Percentiles rank a stretch among this genome's conserved stretches.
These are phyloP conservation scores for Silene vulgaris DNA, from an alignment of 179 eudicot species.

Conservation along the genomic window DNA sequence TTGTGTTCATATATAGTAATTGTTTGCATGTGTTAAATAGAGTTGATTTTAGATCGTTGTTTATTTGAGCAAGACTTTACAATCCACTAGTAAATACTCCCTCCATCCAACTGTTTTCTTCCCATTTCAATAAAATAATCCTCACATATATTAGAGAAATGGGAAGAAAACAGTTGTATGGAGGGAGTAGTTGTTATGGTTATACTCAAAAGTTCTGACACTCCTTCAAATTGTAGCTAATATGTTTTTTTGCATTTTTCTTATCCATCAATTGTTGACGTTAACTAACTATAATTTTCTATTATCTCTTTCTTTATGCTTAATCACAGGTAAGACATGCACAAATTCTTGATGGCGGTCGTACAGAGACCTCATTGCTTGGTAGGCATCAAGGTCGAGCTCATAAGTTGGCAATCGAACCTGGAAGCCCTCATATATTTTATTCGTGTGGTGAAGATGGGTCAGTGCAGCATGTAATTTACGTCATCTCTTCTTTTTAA, in stretches of 20 bases:
- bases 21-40: not conserved
- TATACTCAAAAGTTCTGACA: not conserved
- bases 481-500: slow-evolving; percentile 9
- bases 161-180: too few relatives aligned
- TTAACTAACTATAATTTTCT: not conserved
- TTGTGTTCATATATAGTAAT: not conserved
- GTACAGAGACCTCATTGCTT: slow-evolving; percentile 58
- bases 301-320: not conserved
- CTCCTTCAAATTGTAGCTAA: not conserved
- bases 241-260: not conserved
- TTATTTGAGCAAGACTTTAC: not conserved
- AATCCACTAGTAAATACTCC: not conserved
- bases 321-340: slow-evolving; percentile 70
- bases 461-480: slow-evolving; percentile 68
- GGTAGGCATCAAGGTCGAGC: slow-evolving; percentile 68
- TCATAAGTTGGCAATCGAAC: slow-evolving; percentile 87
- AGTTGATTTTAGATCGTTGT: not conserved
- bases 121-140: too few relatives aligned
- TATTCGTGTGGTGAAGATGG: slow-evolving; percentile 96
- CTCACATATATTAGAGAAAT: too few relatives aligned
- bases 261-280: not conserved
- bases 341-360: slow-evolving; percentile 55
- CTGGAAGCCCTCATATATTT: slow-evolving; percentile 82
- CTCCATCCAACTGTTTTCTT: too few relatives aligned
- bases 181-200: not conserved